Evolutionary conservation across 805 yeast species (phyloP).

Genomic region (Lachancea meyersii): DNA sequence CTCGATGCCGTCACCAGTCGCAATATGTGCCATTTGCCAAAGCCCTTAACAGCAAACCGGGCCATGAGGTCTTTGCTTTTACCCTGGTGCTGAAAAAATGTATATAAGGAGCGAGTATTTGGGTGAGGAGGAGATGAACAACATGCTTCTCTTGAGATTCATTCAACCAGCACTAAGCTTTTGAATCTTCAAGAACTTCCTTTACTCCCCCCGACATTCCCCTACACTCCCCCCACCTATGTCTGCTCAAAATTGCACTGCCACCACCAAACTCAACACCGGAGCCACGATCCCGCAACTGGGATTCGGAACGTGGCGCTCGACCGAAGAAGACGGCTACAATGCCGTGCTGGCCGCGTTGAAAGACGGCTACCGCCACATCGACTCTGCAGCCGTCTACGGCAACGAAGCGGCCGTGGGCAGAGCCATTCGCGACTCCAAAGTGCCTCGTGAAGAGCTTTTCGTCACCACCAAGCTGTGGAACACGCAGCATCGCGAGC

Average conservation of each 20-base stretch:
- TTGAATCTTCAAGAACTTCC: too few relatives aligned
- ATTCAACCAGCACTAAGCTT: too few relatives aligned
- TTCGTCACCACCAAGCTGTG: slow-evolving; percentile 70
- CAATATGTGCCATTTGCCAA: neutral
- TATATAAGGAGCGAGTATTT: neutral
- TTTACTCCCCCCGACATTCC: too few relatives aligned
- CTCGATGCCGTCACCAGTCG: neutral
- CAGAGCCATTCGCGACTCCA: slow-evolving; percentile 47
- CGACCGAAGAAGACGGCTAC: slow-evolving; percentile 49
- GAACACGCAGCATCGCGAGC: slow-evolving; percentile 45
- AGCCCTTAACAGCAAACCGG: neutral
- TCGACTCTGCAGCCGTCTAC: slow-evolving; percentile 71
- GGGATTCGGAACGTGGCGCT: slow-evolving; percentile 72
- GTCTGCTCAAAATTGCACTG: slow-evolving; percentile 15
- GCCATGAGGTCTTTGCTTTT: neutral
- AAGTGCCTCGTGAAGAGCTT: slow-evolving; percentile 56
- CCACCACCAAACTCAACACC: slow-evolving; percentile 44
- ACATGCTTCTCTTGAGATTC: too few relatives aligned
- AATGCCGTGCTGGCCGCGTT: slow-evolving; percentile 56
- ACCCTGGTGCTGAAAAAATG: neutral
- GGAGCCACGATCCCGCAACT: slow-evolving; percentile 60
- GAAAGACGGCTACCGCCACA: slow-evolving; percentile 63
- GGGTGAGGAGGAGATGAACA: neutral
- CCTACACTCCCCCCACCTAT: neutral
- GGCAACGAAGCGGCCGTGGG: slow-evolving; percentile 64